These are phyloP conservation scores for Erodium moschatum DNA, from an alignment of 441 rosid species.

Conservation along the genomic window DNA sequence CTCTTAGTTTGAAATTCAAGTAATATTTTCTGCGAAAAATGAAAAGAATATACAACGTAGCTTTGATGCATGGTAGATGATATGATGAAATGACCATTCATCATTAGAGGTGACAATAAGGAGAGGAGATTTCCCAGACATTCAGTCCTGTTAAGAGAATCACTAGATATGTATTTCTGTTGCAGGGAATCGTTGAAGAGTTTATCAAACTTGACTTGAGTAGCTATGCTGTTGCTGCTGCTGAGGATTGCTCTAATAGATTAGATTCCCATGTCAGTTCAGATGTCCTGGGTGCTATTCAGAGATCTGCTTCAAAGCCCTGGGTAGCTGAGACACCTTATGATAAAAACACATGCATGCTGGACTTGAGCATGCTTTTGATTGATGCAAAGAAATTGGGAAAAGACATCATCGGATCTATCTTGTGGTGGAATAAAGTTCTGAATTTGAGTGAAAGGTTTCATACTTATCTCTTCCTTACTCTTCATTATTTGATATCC, in stretches of 20 bases:
- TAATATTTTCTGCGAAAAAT: not conserved
- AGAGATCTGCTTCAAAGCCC: slow-evolving; percentile 36
- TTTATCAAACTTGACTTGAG: slow-evolving; percentile 27
- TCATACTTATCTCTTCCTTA: not conserved
- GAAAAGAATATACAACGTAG: not conserved
- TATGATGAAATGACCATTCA: not conserved
- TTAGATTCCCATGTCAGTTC: slow-evolving; percentile 24
- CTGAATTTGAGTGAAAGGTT: slow-evolving; percentile 34
- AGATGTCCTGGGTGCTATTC: slow-evolving; percentile 36
- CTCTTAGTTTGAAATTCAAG: slow-evolving; percentile 1
- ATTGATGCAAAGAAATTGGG: slow-evolving; percentile 30
- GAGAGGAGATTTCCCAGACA: not conserved
- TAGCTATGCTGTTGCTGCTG: slow-evolving; percentile 28
- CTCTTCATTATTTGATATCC: slow-evolving; percentile 2
- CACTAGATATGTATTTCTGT: slow-evolving; percentile 3
- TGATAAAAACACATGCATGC: slow-evolving; percentile 31
- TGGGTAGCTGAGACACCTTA: slow-evolving; percentile 39
- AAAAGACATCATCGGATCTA: slow-evolving; percentile 23
- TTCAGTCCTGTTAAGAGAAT: not conserved
- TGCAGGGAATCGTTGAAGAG: slow-evolving; percentile 40
- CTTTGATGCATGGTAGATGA: not conserved
- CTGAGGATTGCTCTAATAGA: slow-evolving; percentile 35
- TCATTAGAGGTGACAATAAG: not conserved
- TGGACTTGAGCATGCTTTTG: slow-evolving; percentile 28
- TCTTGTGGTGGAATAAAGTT: slow-evolving; percentile 39